Evolutionary conservation across 495 filamentous ascomycete genomes (phyloP), one percentile per base, ranked within the genome.

Genomic region (Tuber aestivum): DNA sequence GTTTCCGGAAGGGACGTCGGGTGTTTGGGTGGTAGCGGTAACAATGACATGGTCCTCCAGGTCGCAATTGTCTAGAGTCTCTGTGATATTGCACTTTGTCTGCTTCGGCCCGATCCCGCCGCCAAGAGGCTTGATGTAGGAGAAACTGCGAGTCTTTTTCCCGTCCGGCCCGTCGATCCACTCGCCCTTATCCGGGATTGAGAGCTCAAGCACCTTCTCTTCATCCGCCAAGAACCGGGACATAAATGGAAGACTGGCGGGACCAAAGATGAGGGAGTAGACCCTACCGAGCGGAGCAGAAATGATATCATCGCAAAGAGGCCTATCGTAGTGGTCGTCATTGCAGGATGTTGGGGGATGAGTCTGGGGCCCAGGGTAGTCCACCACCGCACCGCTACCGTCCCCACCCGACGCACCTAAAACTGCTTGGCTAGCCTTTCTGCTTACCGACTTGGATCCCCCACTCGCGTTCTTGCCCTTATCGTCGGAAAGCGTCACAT

Each of bases 1-100:
- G 84, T 94, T 97, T 23, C 95, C 95, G 82, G 89, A 97, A 12
- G 95, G 95, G 5, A 99, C 95, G 83, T 99, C 95, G 0, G 95
- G 95, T 21, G 92, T 99, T 80, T 96, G 93, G 7, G 94, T 97
- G 70, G 87, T 88, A 14, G 94, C 87, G 0, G 90, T 90, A 27
- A 97, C 90, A 7, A 91, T 90, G 72, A 95, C 89, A 14, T 92
- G 89, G 83, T 94, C 95, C 72, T 99, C 95, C 10, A 97, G 85
- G 83, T 99, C 95, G 72, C 96, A 84, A 71, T 88, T 86, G 74
- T 97, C 93, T 23, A 99, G 80, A 35, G 86, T 91, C 85, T 97
- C 92, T 3, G 90, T 94, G 71, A 92, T 93, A 75, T 96, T 91
- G 83, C 96, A 98, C 83, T 97, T 98, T 40, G 95, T 99, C 84